Conservation (phyloP, 2,329 filamentous ascomycete genomes). For the Exophiala lecanii-corni region DNA sequence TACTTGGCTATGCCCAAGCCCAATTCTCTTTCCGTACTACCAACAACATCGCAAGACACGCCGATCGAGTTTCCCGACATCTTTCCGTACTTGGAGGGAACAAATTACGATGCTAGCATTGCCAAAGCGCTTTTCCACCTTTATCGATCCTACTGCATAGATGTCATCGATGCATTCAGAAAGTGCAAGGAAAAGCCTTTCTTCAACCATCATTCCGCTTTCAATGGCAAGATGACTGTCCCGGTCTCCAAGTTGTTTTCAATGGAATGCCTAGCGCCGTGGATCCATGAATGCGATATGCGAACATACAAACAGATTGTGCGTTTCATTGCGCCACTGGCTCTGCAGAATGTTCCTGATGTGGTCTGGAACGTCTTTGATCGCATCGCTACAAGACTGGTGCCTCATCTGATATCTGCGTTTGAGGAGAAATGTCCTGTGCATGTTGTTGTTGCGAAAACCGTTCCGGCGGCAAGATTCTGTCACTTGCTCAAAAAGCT, state of each 20-base stretch:
- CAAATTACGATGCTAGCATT: constrained; percentile 77
- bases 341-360: constrained; percentile 84
- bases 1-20: constrained; percentile 32
- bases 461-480: constrained; percentile 84
- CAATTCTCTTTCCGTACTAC: constrained; percentile 36
- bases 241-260: constrained; percentile 90
- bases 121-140: constrained; percentile 80
- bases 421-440: constrained; percentile 79
- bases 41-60: constrained; percentile 62
- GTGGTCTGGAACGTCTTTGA: constrained; percentile 80
- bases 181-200: constrained; percentile 97
- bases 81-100: constrained; percentile 60
- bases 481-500: constrained; percentile 80
- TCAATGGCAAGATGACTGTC: constrained; percentile 93
- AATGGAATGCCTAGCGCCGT: constrained; percentile 73
- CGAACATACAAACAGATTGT: constrained; percentile 97
- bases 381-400: constrained; percentile 77
- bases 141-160: constrained; percentile 92
- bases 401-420: constrained; percentile 74
- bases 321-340: constrained; percentile 80
- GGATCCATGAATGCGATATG: constrained; percentile 95
- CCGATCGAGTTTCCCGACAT: constrained; percentile 80
- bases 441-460: constrained; percentile 81
- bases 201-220: constrained; percentile 89
- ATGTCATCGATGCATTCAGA: constrained; percentile 87